These are phyloP conservation scores for Aaosphaeria pasadenensis DNA, from an alignment of 2,329 filamentous ascomycete genomes.

Conservation along the genomic window DNA sequence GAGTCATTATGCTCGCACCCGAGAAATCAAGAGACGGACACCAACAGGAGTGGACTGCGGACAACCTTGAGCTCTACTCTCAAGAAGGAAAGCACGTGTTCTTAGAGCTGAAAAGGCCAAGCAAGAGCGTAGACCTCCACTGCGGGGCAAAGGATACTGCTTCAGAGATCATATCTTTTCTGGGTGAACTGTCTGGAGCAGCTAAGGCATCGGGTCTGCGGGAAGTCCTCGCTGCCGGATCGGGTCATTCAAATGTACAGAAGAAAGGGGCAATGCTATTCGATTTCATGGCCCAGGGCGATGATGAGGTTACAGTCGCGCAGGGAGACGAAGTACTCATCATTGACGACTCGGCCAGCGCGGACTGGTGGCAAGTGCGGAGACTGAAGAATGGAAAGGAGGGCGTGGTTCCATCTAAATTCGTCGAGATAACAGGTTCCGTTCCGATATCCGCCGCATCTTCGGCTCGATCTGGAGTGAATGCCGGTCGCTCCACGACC, in stretches of 20 bases:
- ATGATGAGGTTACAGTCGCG: slow-evolving; percentile 91
- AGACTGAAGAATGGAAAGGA: slow-evolving; percentile 89
- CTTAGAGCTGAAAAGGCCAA: slow-evolving; percentile 84
- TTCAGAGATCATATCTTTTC: slow-evolving; percentile 81
- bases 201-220: slow-evolving; percentile 77
- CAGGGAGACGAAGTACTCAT: slow-evolving; percentile 88
- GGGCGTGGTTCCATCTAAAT: slow-evolving; percentile 94
- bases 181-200: slow-evolving; percentile 87
- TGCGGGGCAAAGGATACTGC: slow-evolving; percentile 96
- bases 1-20: slow-evolving; percentile 85
- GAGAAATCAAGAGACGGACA: slow-evolving; percentile 80
- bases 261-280: slow-evolving; percentile 88
- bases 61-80: slow-evolving; percentile 95
- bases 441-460: slow-evolving; percentile 51
- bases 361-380: slow-evolving; percentile 98
- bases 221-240: slow-evolving; percentile 80
- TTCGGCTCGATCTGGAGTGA: slow-evolving; percentile 52
- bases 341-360: slow-evolving; percentile 84
- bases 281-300: slow-evolving; percentile 94
- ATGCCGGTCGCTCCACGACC: slow-evolving; percentile 64
- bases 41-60: slow-evolving; percentile 88
- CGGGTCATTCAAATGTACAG: slow-evolving; percentile 57
- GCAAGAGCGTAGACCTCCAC: slow-evolving; percentile 94
- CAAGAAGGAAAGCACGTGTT: slow-evolving; percentile 98
- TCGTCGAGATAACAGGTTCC: slow-evolving; percentile 81